These are phyloP conservation scores for Trichoderma hamatum DNA, from an alignment of 2,329 filamentous ascomycete species.

Conservation along the genomic window DNA sequence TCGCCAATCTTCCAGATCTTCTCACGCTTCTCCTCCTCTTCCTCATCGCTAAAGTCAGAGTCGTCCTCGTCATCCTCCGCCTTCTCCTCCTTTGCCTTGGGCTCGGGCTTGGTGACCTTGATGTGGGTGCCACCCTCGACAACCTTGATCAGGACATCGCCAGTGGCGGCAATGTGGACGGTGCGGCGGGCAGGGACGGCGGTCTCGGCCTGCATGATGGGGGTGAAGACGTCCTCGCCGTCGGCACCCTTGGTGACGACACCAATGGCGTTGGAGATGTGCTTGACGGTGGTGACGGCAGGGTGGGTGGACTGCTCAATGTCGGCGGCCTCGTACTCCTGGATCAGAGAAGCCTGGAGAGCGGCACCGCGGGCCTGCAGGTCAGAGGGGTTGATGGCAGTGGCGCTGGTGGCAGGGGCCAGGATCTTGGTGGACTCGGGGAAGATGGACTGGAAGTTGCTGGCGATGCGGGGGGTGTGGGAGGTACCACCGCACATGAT, in stretches of 20 bases:
- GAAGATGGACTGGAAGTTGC: constrained; percentile 79
- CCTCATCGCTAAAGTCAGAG: constrained; percentile 65
- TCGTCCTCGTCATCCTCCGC: constrained; percentile 69
- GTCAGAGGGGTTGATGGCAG: constrained; percentile 91
- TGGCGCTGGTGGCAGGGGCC: constrained; percentile 76
- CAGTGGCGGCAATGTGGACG: constrained; percentile 75
- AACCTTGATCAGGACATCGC: constrained; percentile 85
- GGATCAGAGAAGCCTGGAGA: constrained; percentile 90
- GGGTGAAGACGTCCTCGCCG: constrained; percentile 71
- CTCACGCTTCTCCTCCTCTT: constrained; percentile 84
- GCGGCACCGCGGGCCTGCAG: constrained; percentile 86
- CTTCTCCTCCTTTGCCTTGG: constrained; percentile 72
- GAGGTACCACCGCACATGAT: constrained; percentile 90
- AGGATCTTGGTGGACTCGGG: constrained; percentile 75
- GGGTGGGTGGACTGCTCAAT: constrained; percentile 96
- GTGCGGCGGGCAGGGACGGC: constrained; percentile 86
- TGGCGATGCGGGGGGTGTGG: constrained; percentile 90
- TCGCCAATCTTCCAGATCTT: constrained; percentile 89
- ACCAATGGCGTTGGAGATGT: constrained; percentile 86
- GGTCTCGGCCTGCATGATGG: constrained; percentile 83
- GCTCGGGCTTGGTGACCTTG: constrained; percentile 87
- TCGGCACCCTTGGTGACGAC: constrained; percentile 68
- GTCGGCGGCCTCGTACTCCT: constrained; percentile 90
- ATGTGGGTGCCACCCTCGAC: constrained; percentile 89
- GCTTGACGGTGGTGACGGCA: constrained; percentile 89